phyloP scores from a whole-genome alignment of 2,329 filamentous ascomycete species.

The Dothistroma pini region DNA sequence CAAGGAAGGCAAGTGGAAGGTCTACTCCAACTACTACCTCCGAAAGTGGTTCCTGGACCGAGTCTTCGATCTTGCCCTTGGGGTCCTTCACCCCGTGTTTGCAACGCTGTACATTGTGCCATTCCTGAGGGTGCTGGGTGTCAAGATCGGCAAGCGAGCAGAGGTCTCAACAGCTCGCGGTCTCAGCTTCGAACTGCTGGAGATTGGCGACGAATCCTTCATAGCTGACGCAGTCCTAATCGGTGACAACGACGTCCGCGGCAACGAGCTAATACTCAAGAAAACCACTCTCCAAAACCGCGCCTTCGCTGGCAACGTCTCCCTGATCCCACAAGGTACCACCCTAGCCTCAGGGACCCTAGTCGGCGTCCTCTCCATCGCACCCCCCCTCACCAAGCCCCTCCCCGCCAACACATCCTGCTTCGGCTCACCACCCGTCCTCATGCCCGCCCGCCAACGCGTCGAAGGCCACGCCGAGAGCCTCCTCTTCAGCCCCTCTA shows the following conservation, averaged over 20 bases:
- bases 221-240: slow-evolving; percentile 24
- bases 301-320: slow-evolving; percentile 25
- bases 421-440: slow-evolving; percentile 25
- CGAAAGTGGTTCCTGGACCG: slow-evolving; percentile 27
- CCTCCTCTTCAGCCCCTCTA: slow-evolving; percentile 24
- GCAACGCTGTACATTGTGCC: slow-evolving; percentile 27
- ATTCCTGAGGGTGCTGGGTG: slow-evolving; percentile 23
- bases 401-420: slow-evolving; percentile 21
- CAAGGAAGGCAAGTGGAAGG: slow-evolving; percentile 20
- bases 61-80: slow-evolving; percentile 26
- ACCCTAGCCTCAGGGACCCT: slow-evolving; percentile 23
- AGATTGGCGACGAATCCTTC: slow-evolving; percentile 25
- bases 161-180: slow-evolving; percentile 26
- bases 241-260: slow-evolving; percentile 20
- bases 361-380: slow-evolving; percentile 25
- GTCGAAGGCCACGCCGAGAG: slow-evolving; percentile 23
- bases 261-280: slow-evolving; percentile 23
- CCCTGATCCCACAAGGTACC: slow-evolving; percentile 23
- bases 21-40: slow-evolving; percentile 24
- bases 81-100: slow-evolving; percentile 26
- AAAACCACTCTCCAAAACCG: slow-evolving; percentile 24
- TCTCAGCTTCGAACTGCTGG: slow-evolving; percentile 22
- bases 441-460: slow-evolving; percentile 27
- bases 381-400: slow-evolving; percentile 18
- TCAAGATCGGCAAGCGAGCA: slow-evolving; percentile 25